A percentile compares a stretch with the other conserved stretches of the same genome.
Conservation (phyloP, 306 rosid genomes). For the Lotus japonicus region DNA sequence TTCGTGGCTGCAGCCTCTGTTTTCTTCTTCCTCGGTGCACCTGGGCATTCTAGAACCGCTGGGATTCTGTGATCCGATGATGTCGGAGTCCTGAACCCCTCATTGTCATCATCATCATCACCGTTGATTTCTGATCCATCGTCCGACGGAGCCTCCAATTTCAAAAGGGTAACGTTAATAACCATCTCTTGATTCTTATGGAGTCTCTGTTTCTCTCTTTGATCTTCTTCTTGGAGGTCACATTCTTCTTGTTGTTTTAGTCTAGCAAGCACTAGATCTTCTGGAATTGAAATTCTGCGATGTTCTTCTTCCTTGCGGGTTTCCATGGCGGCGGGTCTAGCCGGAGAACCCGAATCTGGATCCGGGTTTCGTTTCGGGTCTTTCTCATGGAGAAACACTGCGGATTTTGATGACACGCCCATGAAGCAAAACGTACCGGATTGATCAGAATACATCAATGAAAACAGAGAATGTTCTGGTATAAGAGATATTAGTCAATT, state of each 20-base stretch:
- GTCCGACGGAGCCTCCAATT: slow-evolving; percentile 24
- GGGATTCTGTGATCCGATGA: slow-evolving; percentile 45
- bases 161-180: no score
- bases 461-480: background rate
- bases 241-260: background rate
- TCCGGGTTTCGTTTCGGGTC: slow-evolving; percentile 19
- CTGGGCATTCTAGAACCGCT: slow-evolving; percentile 38
- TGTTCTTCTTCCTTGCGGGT: background rate
- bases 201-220: background rate
- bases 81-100: slow-evolving; percentile 65
- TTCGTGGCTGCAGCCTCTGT: slow-evolving; percentile 9
- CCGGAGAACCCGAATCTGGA: slow-evolving; percentile 21
- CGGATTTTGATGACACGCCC: slow-evolving; percentile 27
- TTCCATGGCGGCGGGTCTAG: slow-evolving; percentile 11
- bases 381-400: slow-evolving; percentile 37
- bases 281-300: background rate
- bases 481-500: background rate
- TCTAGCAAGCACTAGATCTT: background rate
- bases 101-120: background rate
- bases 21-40: slow-evolving; percentile 57
- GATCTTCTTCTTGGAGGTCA: slow-evolving; percentile 3
- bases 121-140: background rate
- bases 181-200: no score
- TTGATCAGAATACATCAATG: background rate
- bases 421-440: slow-evolving; percentile 19